These are phyloP conservation scores for Lithohypha guttulata DNA, from an alignment of 2,329 filamentous ascomycete species.

Conservation along the genomic window DNA sequence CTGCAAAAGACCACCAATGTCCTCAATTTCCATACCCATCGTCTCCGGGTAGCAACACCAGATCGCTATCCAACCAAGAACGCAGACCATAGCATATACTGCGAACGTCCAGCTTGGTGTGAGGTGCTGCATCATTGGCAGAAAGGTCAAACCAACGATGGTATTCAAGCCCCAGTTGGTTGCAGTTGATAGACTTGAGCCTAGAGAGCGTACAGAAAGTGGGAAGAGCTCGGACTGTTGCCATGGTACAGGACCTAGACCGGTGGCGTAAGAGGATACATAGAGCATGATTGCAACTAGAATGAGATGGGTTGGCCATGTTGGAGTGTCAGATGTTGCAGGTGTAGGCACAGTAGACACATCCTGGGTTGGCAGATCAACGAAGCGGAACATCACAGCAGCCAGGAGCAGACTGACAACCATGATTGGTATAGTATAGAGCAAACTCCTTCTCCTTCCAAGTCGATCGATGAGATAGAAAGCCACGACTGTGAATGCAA, in stretches of 20 bases:
- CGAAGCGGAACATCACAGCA: conserved; percentile 58
- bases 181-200: conserved; percentile 52
- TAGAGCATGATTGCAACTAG: conserved; percentile 70
- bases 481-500: conserved; percentile 65
- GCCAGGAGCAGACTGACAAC: conserved; percentile 58
- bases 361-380: conserved; percentile 37
- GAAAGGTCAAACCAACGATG: conserved; percentile 70
- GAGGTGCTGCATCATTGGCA: conserved; percentile 72
- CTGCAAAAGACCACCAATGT: conserved; percentile 60
- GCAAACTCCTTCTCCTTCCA: conserved; percentile 66
- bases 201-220: conserved; percentile 49
- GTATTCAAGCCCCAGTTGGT: conserved; percentile 89
- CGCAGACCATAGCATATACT: conserved; percentile 65
- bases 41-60: conserved; percentile 80
- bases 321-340: conserved; percentile 26
- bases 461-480: conserved; percentile 68
- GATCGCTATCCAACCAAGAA: conserved; percentile 54
- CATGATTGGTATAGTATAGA: conserved; percentile 81
- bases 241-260: conserved; percentile 89
- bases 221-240: conserved; percentile 91
- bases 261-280: conserved; percentile 74
- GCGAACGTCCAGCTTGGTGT: conserved; percentile 68
- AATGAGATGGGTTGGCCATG: conserved; percentile 45
- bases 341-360: conserved; percentile 11
- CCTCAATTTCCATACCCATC: conserved; percentile 68